Evolutionary conservation across 441 rosid genomes (phyloP).

Genomic region (Euphorbia celastroides): DNA sequence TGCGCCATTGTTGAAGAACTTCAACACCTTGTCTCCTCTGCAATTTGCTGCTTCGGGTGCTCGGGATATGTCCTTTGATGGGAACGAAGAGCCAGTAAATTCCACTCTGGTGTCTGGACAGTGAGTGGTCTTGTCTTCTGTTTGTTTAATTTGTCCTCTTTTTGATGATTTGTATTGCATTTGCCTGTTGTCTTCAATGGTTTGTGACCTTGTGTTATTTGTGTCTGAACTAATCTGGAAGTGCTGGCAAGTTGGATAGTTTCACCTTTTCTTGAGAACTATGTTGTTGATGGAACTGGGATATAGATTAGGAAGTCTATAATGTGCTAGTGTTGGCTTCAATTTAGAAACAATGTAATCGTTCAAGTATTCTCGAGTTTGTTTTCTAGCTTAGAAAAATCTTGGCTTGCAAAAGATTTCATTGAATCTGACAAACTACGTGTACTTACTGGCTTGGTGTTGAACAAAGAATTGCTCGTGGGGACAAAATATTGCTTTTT

Average conservation of each 20-base stretch:
- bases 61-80: conserved; percentile 55
- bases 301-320: conserved; percentile 27
- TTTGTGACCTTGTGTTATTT: background rate
- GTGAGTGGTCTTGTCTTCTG: conserved; percentile 36
- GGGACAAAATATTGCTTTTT: too few species aligned
- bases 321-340: conserved; percentile 5
- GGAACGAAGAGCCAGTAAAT: conserved; percentile 31
- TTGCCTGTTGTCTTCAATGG: background rate
- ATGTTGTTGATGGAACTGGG: conserved; percentile 3
- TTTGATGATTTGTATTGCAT: background rate
- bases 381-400: too few species aligned
- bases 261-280: background rate
- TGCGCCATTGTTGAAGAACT: conserved; percentile 32
- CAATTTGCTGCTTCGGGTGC: conserved; percentile 50
- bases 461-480: too few species aligned
- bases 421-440: too few species aligned
- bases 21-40: conserved; percentile 30
- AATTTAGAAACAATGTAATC: too few species aligned
- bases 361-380: too few species aligned
- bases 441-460: too few species aligned
- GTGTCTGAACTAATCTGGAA: conserved; percentile 30
- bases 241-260: conserved; percentile 13
- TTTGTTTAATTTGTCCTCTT: conserved; percentile 5
- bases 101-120: conserved; percentile 38
- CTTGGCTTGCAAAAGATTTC: too few species aligned